phyloP scores from a whole-genome alignment of 495 filamentous ascomycete species.

The Tuber borchii region DNA sequence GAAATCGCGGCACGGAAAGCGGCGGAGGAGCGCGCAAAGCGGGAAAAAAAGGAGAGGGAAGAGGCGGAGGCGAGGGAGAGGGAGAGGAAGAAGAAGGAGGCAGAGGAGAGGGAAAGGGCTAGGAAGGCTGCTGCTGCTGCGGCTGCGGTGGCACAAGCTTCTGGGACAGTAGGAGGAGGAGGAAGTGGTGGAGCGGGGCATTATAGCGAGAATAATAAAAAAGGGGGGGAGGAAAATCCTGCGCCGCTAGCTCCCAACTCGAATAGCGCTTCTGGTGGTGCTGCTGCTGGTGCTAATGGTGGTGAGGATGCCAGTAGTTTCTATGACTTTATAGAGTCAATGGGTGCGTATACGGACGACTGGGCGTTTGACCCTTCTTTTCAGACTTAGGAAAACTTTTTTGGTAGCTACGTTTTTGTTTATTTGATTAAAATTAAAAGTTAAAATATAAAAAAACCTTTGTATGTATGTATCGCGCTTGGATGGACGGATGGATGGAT shows the following conservation, averaged over 20 bases:
- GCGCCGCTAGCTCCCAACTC: constrained; percentile 12
- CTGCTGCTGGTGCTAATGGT: background rate
- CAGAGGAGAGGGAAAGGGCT: background rate
- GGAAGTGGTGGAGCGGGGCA: background rate
- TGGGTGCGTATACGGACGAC: constrained; percentile 22
- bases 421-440: background rate
- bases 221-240: background rate
- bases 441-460: background rate
- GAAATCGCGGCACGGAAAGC: constrained; percentile 6
- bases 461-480: background rate
- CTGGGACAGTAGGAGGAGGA: background rate
- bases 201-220: background rate
- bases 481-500: background rate
- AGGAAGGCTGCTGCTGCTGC: background rate
- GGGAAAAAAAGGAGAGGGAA: constrained; percentile 1
- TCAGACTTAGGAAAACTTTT: constrained; percentile 10
- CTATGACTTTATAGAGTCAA: constrained; percentile 24
- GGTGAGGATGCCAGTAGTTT: constrained; percentile 2
- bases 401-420: background rate
- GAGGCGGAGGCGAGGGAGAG: constrained; percentile 4
- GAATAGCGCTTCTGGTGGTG: background rate
- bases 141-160: background rate
- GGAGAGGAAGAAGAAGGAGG: background rate
- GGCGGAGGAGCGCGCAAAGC: background rate
- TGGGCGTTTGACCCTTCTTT: constrained; percentile 20